These are phyloP conservation scores for Linanthus parryae DNA, from an alignment of 148 eudicot genomes.

Conservation along the genomic window DNA sequence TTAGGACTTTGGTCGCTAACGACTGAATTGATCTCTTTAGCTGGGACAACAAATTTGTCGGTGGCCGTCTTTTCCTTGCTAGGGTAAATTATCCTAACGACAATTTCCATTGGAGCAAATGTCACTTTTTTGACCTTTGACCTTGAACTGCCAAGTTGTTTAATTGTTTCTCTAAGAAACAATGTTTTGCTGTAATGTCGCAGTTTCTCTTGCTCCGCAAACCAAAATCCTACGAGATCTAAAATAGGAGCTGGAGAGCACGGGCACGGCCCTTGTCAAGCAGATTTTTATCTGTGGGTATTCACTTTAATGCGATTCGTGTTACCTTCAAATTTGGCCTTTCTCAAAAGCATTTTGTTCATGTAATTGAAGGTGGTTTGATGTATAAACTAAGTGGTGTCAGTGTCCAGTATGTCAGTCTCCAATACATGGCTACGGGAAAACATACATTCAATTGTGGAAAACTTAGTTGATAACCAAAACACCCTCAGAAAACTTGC, in stretches of 20 bases:
- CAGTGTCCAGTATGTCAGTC: slow-evolving; percentile 86
- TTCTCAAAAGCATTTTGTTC: not conserved
- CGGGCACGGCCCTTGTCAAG: too few species aligned
- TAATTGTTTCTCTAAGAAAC: too few species aligned
- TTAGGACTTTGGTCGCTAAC: slow-evolving; percentile 63
- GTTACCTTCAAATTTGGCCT: not conserved
- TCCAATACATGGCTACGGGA: slow-evolving; percentile 63
- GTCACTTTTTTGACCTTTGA: too few species aligned
- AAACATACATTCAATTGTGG: slow-evolving; percentile 53
- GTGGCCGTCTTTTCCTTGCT: slow-evolving; percentile 78
- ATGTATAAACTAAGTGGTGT: slow-evolving; percentile 58
- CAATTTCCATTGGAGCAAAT: too few species aligned
- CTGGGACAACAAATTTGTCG: slow-evolving; percentile 94
- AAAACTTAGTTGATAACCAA: slow-evolving; percentile 43
- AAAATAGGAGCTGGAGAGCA: too few species aligned
- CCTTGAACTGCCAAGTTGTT: too few species aligned
- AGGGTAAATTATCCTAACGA: slow-evolving; percentile 59
- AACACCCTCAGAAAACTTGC: slow-evolving; percentile 47
- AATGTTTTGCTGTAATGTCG: too few species aligned
- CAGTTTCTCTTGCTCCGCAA: too few species aligned
- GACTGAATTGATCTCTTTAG: slow-evolving; percentile 69
- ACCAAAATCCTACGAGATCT: too few species aligned
- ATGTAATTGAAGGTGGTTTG: slow-evolving; percentile 52
- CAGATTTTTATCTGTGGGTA: too few species aligned
- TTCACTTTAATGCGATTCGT: too few species aligned